phyloP scores from a whole-genome alignment of 78 protist species.

The Anaeramoeba ignava region DNA sequence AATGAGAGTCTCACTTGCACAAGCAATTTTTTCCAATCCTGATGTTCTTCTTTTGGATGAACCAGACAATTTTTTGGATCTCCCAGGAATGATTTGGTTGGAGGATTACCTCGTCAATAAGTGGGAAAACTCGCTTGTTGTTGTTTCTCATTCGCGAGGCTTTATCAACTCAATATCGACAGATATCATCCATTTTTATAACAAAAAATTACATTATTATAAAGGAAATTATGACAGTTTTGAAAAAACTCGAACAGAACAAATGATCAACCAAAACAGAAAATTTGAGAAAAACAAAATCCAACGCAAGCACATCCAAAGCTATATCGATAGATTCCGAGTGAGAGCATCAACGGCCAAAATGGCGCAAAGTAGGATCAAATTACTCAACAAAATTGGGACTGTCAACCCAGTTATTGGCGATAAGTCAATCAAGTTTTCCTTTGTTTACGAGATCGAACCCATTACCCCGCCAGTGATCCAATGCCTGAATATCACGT shows the following conservation, averaged over 20 bases:
- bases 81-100: slow-evolving; percentile 73
- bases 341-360: neutral
- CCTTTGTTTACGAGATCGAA: neutral
- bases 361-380: neutral
- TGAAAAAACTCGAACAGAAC: neutral
- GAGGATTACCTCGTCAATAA: slow-evolving; percentile 59
- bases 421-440: neutral
- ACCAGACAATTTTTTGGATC: slow-evolving; percentile 87
- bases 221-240: slow-evolving; percentile 68
- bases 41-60: slow-evolving; percentile 84
- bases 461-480: neutral
- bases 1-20: slow-evolving; percentile 78
- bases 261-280: neutral
- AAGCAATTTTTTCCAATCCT: slow-evolving; percentile 81
- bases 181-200: slow-evolving; percentile 57
- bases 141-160: slow-evolving; percentile 70
- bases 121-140: slow-evolving; percentile 37
- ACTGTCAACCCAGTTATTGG: neutral
- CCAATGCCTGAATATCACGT: neutral
- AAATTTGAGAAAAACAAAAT: neutral
- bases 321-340: neutral
- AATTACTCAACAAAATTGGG: neutral
- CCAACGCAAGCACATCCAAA: neutral
- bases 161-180: slow-evolving; percentile 74
- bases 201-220: slow-evolving; percentile 42